Percentiles rank a stretch among this genome's conserved stretches.
These are phyloP conservation scores for Fraxinus sp. DNA, from an alignment of 305 asterid genomes.

Conservation along the genomic window DNA sequence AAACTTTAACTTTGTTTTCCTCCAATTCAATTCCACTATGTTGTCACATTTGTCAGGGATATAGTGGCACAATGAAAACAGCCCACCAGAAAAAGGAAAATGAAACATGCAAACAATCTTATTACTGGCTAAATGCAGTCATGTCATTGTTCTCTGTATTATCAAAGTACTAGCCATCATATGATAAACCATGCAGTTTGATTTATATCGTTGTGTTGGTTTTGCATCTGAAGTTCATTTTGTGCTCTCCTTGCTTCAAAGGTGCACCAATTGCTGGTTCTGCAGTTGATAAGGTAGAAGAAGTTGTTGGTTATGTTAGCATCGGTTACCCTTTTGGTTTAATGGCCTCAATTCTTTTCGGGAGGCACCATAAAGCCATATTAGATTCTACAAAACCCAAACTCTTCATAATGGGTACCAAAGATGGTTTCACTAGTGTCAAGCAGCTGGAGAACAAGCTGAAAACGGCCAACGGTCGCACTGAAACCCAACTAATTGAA, in stretches of 20 bases:
- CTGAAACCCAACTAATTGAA: conserved; percentile 49
- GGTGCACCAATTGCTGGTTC: conserved; percentile 86
- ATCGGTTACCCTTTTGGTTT: conserved; percentile 76
- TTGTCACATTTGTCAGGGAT: background rate
- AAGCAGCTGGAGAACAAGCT: conserved; percentile 74
- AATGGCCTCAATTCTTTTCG: conserved; percentile 68
- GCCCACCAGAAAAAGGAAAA: background rate
- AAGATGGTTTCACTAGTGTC: conserved; percentile 80
- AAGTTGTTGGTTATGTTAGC: conserved; percentile 64
- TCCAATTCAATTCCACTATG: background rate
- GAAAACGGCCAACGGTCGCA: conserved; percentile 57
- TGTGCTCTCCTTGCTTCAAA: conserved; percentile 11
- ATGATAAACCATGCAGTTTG: background rate
- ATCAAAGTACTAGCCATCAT: background rate
- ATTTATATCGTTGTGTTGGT: background rate
- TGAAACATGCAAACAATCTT: background rate
- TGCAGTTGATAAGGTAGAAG: conserved; percentile 62
- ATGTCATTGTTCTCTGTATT: background rate
- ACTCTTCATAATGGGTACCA: conserved; percentile 81
- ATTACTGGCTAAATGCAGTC: background rate
- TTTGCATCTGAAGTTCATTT: background rate
- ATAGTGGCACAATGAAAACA: background rate
- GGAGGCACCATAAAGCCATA: conserved; percentile 68
- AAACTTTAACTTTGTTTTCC: background rate
- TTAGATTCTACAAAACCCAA: conserved; percentile 67